These are phyloP conservation scores for Gentiana straminea DNA, from an alignment of 257 asterid genomes.

Conservation along the genomic window DNA sequence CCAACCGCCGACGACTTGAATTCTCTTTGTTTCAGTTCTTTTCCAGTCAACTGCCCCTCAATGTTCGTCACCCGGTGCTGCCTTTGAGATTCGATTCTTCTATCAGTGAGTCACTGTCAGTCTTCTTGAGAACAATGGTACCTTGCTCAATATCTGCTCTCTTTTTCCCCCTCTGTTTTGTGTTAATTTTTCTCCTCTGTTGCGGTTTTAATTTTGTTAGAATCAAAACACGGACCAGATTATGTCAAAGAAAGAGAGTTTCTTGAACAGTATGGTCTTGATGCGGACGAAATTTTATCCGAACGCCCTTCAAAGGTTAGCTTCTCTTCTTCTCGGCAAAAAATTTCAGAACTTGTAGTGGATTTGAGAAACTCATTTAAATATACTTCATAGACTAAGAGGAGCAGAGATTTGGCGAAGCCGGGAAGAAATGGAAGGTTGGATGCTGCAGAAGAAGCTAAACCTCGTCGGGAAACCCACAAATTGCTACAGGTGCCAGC, in stretches of 20 bases:
- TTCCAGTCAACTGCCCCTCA: slow-evolving; percentile 13
- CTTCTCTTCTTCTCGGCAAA: background rate
- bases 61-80: slow-evolving; percentile 24
- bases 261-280: slow-evolving; percentile 63
- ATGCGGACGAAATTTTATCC: slow-evolving; percentile 62
- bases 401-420: slow-evolving; percentile 40
- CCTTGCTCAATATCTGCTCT: background rate
- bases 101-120: slow-evolving; percentile 35
- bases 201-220: slow-evolving; percentile 21
- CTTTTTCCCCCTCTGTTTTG: background rate
- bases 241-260: slow-evolving; percentile 50
- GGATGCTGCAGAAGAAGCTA: slow-evolving; percentile 37
- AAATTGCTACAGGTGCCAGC: slow-evolving; percentile 77
- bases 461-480: slow-evolving; percentile 78
- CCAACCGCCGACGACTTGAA: slow-evolving; percentile 8
- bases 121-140: background rate
- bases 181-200: background rate
- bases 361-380: background rate
- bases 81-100: slow-evolving; percentile 30
- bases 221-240: slow-evolving; percentile 33
- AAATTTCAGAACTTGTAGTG: no score
- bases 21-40: slow-evolving; percentile 16
- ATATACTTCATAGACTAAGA: slow-evolving; percentile 29
- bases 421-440: slow-evolving; percentile 20
- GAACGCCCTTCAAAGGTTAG: slow-evolving; percentile 60